phyloP scores from a whole-genome alignment of 2,329 filamentous ascomycete species.

The Ophiostoma fasciatum region DNA sequence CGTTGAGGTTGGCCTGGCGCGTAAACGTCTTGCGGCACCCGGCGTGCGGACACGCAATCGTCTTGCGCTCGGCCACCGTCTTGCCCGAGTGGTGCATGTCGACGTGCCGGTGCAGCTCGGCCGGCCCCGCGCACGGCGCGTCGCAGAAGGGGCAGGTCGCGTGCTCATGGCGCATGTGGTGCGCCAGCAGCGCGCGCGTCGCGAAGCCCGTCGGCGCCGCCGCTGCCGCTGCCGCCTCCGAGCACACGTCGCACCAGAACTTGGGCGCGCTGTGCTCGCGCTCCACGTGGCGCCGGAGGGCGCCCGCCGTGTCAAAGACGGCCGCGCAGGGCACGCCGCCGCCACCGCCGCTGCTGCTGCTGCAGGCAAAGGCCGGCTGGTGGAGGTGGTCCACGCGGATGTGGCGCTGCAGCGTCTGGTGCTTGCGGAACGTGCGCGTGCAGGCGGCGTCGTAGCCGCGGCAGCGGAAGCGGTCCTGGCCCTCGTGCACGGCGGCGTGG shows the following conservation, averaged over 20 bases:
- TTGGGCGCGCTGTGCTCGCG: slow-evolving; percentile 53
- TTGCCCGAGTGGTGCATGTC: slow-evolving; percentile 59
- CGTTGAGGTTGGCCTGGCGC: slow-evolving; percentile 66
- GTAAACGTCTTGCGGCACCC: slow-evolving; percentile 68
- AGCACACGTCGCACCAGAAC: slow-evolving; percentile 67
- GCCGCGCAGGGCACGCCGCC: slow-evolving; percentile 34
- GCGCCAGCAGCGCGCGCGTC: slow-evolving; percentile 54
- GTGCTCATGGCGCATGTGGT: slow-evolving; percentile 61
- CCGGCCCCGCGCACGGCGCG: slow-evolving; percentile 48
- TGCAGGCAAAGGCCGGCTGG: slow-evolving; percentile 57
- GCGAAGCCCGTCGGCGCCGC: slow-evolving; percentile 40
- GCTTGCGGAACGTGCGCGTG: slow-evolving; percentile 69
- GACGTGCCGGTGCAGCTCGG: slow-evolving; percentile 60
- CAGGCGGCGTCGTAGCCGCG: slow-evolving; percentile 54
- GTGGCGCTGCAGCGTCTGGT: slow-evolving; percentile 72
- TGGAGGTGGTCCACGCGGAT: slow-evolving; percentile 62
- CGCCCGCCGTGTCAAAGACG: slow-evolving; percentile 58
- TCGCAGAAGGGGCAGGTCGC: slow-evolving; percentile 63
- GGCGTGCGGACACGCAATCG: slow-evolving; percentile 48
- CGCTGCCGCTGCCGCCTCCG: background rate
- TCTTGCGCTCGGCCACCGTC: slow-evolving; percentile 47
- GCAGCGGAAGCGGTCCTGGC: slow-evolving; percentile 61
- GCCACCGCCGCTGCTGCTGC: slow-evolving; percentile 21
- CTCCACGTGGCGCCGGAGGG: slow-evolving; percentile 56
- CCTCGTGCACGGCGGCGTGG: slow-evolving; percentile 66